Evolutionary conservation across 2,329 filamentous ascomycete species (phyloP).

Genomic region (Seiridium unicorne): DNA sequence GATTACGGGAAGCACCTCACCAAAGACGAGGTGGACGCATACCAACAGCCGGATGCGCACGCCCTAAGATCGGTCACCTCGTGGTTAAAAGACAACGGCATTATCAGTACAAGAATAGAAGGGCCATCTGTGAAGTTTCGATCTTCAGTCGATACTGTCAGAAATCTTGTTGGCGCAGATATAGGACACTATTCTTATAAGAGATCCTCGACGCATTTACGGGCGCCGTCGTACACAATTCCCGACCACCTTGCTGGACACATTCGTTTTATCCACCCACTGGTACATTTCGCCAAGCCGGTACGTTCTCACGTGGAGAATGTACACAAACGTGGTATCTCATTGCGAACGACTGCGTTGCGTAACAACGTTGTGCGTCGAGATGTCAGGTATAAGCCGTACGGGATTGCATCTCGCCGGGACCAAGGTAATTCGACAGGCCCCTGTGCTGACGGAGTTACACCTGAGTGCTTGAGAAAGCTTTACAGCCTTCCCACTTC

Average conservation of each 20-base stretch:
- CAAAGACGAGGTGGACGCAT: constrained; percentile 30
- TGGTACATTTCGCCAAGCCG: constrained; percentile 48
- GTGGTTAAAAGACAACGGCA: constrained; percentile 40
- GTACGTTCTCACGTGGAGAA: neutral
- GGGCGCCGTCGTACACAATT: constrained; percentile 43
- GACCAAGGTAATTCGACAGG: neutral
- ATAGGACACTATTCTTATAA: constrained; percentile 41
- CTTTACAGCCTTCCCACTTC: constrained; percentile 44
- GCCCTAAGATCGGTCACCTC: constrained; percentile 33
- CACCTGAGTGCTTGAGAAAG: constrained; percentile 25
- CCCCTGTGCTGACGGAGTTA: neutral
- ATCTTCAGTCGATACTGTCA: constrained; percentile 36
- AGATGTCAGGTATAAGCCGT: constrained; percentile 18
- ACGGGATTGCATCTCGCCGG: neutral
- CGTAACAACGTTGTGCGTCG: neutral
- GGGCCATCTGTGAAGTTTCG: constrained; percentile 42
- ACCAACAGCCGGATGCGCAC: constrained; percentile 31
- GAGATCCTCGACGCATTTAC: constrained; percentile 34
- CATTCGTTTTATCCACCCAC: constrained; percentile 46
- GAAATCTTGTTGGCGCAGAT: constrained; percentile 38
- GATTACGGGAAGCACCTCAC: constrained; percentile 31
- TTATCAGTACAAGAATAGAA: constrained; percentile 29
- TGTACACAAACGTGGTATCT: neutral
- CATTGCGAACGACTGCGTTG: too few species aligned
- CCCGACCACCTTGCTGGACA: constrained; percentile 35